These are phyloP conservation scores for Decorospora gaudefroyi DNA, from an alignment of 2,329 filamentous ascomycete genomes.

Conservation along the genomic window DNA sequence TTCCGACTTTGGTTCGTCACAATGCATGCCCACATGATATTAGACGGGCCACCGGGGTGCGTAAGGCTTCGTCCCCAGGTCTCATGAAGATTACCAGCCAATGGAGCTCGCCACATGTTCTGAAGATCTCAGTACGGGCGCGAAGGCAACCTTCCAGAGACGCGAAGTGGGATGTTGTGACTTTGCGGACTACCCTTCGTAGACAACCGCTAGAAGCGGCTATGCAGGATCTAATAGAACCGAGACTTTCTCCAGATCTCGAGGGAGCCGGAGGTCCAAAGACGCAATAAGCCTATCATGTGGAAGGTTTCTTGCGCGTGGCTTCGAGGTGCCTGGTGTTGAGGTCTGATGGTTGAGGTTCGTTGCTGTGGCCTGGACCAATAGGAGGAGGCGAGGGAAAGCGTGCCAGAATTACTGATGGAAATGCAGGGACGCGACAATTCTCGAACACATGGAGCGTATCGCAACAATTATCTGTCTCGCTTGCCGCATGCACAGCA, in stretches of 20 bases:
- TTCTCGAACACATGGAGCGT: conserved; percentile 10
- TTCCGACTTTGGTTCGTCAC: conserved; percentile 46
- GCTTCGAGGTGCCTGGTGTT: conserved; percentile 40
- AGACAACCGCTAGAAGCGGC: conserved; percentile 35
- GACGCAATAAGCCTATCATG: conserved; percentile 38
- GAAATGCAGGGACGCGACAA: conserved; percentile 34
- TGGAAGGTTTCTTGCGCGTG: conserved; percentile 37
- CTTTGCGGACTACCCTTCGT: conserved; percentile 16
- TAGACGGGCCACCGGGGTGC: conserved; percentile 26
- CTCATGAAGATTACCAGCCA: conserved; percentile 32
- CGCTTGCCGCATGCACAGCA: conserved; percentile 8
- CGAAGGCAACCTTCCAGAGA: conserved; percentile 17
- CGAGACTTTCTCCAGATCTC: conserved; percentile 36
- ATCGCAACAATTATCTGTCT: conserved; percentile 5
- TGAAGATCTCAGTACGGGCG: conserved; percentile 28
- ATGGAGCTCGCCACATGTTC: conserved; percentile 43
- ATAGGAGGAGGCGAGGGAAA: conserved; percentile 27
- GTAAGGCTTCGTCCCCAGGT: conserved; percentile 19
- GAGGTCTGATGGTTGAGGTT: conserved; percentile 34
- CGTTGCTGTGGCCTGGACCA: conserved; percentile 28
- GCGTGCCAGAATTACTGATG: conserved; percentile 37
- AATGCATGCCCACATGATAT: conserved; percentile 42
- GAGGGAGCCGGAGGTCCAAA: conserved; percentile 10
- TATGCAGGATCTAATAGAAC: conserved; percentile 39
- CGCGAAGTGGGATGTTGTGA: conserved; percentile 19